phyloP scores from a whole-genome alignment of 2,329 filamentous ascomycete species.

The Teratosphaeriaceae sp. region DNA sequence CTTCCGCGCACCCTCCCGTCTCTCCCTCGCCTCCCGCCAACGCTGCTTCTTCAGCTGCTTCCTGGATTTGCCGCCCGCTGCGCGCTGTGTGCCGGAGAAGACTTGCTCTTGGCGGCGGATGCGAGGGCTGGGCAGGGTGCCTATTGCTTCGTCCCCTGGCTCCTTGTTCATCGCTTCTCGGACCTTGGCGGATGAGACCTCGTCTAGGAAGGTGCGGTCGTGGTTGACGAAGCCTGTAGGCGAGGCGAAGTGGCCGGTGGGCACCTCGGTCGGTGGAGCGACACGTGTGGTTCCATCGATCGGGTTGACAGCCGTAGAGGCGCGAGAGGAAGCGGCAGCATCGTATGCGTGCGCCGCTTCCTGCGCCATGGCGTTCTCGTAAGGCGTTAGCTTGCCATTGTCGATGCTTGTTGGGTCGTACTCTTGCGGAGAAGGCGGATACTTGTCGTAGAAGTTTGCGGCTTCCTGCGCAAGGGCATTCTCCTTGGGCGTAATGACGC shows the following conservation, averaged over 20 bases:
- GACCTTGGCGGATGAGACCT: slow-evolving; percentile 1
- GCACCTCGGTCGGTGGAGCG: slow-evolving; percentile 30
- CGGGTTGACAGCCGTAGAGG: slow-evolving; percentile 44
- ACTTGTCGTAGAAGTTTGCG: slow-evolving; percentile 7
- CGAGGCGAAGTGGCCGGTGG: slow-evolving; percentile 54
- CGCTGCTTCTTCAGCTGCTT: slow-evolving; percentile 10
- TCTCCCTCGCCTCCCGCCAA: slow-evolving; percentile 8
- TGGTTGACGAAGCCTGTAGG: slow-evolving; percentile 55
- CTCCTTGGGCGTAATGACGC: slow-evolving; percentile 13
- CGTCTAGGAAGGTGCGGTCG: slow-evolving; percentile 7
- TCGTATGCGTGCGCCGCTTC: slow-evolving; percentile 13
- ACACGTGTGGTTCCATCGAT: slow-evolving; percentile 40
- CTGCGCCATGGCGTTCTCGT: slow-evolving; percentile 13
- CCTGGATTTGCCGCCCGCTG: slow-evolving; percentile 3
- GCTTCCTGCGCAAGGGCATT: slow-evolving; percentile 8
- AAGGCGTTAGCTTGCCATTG: slow-evolving; percentile 11
- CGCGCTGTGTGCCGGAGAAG: slow-evolving; percentile 36
- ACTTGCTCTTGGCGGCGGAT: slow-evolving; percentile 41
- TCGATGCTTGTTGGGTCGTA: slow-evolving; percentile 12
- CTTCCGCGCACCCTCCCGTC: slow-evolving; percentile 27
- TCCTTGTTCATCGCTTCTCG: slow-evolving; percentile 5
- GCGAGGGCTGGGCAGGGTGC: too few relatives aligned
- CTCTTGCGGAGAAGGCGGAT: slow-evolving; percentile 5
- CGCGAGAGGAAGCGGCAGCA: neutral
- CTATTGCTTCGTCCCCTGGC: too few relatives aligned